Evolutionary conservation across 306 rosid genomes (phyloP).

Genomic region (Albizia julibrissin): DNA sequence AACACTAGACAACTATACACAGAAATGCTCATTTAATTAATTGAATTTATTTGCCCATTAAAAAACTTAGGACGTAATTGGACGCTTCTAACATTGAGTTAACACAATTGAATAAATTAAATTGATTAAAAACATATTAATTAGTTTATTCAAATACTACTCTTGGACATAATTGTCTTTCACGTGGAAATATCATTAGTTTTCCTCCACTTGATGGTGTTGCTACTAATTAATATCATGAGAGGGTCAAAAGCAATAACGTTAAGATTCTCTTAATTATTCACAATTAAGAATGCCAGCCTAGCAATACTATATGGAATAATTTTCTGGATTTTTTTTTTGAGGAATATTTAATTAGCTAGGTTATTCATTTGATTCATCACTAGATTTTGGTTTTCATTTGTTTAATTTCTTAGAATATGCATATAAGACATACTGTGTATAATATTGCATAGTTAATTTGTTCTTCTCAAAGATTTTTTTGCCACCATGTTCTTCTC

Average conservation of each 20-base stretch:
- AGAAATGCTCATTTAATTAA: not conserved
- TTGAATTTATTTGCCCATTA: not conserved
- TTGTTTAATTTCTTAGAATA: not conserved
- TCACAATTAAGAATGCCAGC: constrained; percentile 27
- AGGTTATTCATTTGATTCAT: constrained; percentile 22
- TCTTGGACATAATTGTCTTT: constrained; percentile 23
- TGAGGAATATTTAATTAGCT: not conserved
- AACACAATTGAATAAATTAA: not conserved
- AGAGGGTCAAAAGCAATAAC: constrained; percentile 40
- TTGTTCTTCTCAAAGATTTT: not conserved
- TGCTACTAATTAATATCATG: constrained; percentile 26
- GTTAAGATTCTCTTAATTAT: constrained; percentile 37
- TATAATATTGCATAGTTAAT: constrained; percentile 1
- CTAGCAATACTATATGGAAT: constrained; percentile 17
- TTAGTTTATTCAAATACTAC: not conserved
- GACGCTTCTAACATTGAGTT: not conserved
- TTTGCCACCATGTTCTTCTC: too few species aligned
- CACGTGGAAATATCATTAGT: constrained; percentile 27
- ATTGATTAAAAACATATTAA: constrained; percentile 11
- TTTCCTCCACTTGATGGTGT: constrained; percentile 38
- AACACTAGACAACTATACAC: not conserved
- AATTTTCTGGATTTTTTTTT: constrained; percentile 32
- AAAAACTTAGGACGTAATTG: not conserved
- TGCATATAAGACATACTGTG: not conserved
- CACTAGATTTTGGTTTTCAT: constrained; percentile 18